These are phyloP conservation scores for Oxyria digyna DNA, from an alignment of 148 eudicot genomes.

Conservation along the genomic window DNA sequence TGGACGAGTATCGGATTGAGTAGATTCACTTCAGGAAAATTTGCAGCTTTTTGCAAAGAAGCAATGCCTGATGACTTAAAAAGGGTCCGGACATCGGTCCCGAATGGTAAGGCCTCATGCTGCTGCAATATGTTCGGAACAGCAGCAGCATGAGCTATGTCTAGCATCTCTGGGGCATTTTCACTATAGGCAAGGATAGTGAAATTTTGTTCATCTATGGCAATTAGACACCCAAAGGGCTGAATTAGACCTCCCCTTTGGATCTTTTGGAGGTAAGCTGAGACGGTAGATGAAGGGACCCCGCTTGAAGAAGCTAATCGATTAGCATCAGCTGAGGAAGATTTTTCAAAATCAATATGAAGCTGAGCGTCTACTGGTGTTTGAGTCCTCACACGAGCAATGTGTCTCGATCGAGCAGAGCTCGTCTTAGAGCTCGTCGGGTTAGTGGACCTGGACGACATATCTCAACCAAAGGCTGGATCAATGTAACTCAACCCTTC, in stretches of 20 bases:
- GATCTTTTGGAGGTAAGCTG: slow-evolving; percentile 62
- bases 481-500: background rate
- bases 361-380: slow-evolving; percentile 77
- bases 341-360: slow-evolving; percentile 52
- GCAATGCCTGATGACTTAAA: slow-evolving; percentile 47
- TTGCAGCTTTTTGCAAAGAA: slow-evolving; percentile 60
- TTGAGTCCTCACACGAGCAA: slow-evolving; percentile 33
- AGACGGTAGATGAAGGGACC: slow-evolving; percentile 52
- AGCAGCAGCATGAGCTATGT: slow-evolving; percentile 44
- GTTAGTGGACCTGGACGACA: slow-evolving; percentile 60
- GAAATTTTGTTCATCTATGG: slow-evolving; percentile 46
- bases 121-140: slow-evolving; percentile 61
- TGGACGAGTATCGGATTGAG: slow-evolving; percentile 68
- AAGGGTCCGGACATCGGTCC: slow-evolving; percentile 59
- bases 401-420: slow-evolving; percentile 42
- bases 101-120: slow-evolving; percentile 45
- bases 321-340: slow-evolving; percentile 49
- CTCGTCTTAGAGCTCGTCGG: slow-evolving; percentile 41
- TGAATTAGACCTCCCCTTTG: slow-evolving; percentile 79
- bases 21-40: slow-evolving; percentile 46
- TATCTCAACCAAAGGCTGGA: slow-evolving; percentile 17
- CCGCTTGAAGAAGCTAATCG: slow-evolving; percentile 37
- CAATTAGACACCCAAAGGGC: slow-evolving; percentile 80
- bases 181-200: slow-evolving; percentile 63
- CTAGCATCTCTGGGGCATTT: slow-evolving; percentile 80